phyloP scores from a whole-genome alignment of 805 yeast species.

The Zygosaccharomyces rouxii region DNA sequence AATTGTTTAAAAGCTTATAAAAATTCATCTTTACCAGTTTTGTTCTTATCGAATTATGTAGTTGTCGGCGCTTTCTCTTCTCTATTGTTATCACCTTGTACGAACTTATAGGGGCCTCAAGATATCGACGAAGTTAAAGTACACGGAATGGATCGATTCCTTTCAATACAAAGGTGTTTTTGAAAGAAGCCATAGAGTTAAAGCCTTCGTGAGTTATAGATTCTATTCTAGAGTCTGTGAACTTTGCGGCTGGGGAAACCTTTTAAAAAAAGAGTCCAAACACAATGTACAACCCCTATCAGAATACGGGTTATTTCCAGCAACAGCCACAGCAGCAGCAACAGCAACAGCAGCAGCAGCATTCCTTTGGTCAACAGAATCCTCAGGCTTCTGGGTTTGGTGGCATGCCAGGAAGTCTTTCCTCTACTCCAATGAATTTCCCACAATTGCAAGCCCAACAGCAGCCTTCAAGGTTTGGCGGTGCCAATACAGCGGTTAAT shows the following conservation, averaged over 20 bases:
- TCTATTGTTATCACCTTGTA: not conserved
- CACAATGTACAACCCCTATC: slow-evolving; percentile 14
- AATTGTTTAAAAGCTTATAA: not conserved
- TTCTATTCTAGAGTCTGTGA: not conserved
- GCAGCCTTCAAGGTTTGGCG: slow-evolving; percentile 30
- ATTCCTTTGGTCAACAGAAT: slow-evolving; percentile 15
- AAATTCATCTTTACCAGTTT: not conserved
- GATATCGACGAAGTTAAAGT: slow-evolving; percentile 2
- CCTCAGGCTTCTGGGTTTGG: slow-evolving; percentile 17
- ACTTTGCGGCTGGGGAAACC: slow-evolving; percentile 1
- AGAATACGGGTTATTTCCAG: slow-evolving; percentile 12
- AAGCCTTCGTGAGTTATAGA: not conserved
- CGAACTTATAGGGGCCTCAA: slow-evolving; percentile 10
- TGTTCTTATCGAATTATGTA: not conserved
- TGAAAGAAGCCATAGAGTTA: not conserved
- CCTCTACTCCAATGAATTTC: slow-evolving; percentile 6
- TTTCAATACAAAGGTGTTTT: not conserved
- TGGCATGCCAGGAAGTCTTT: slow-evolving; percentile 4
- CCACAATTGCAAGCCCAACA: slow-evolving; percentile 14
- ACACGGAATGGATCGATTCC: slow-evolving; percentile 2
- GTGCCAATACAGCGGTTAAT: slow-evolving; percentile 17
- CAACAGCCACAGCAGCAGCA: slow-evolving; percentile 11
- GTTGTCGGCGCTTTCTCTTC: not conserved
- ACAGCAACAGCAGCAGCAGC: slow-evolving; percentile 15
- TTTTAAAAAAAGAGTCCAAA: not conserved